Percentiles rank a stretch among this genome's conserved stretches.
Conservation (phyloP, 768 basidiomycete species). For the Multifurca ochricompacta region DNA sequence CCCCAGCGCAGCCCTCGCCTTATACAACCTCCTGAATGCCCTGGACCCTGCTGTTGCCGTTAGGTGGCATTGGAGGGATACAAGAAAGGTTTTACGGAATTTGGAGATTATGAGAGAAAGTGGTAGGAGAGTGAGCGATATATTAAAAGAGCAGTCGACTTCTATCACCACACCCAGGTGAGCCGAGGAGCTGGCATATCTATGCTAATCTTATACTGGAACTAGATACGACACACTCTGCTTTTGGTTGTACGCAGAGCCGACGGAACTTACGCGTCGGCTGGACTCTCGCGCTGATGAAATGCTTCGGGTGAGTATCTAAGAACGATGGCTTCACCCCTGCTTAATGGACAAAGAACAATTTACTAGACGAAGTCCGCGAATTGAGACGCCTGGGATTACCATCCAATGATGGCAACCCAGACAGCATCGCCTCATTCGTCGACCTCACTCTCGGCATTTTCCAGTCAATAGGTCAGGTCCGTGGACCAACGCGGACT, state of each 20-base stretch:
- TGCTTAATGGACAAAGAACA: conserved; percentile 26
- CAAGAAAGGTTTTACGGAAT: conserved; percentile 79
- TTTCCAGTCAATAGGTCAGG: conserved; percentile 85
- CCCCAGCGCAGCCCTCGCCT: conserved; percentile 48
- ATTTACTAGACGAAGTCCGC: conserved; percentile 73
- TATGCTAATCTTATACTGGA: background rate
- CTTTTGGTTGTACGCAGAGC: conserved; percentile 85
- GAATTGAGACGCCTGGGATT: conserved; percentile 34
- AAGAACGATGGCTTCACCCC: background rate
- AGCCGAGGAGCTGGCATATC: background rate
- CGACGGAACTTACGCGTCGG: conserved; percentile 51
- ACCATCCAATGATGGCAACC: background rate
- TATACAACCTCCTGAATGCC: conserved; percentile 55
- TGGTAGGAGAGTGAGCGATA: conserved; percentile 56
- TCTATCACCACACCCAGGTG: conserved; percentile 45
- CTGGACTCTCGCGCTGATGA: conserved; percentile 76
- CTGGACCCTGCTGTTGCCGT: conserved; percentile 70
- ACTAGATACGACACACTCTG: conserved; percentile 75
- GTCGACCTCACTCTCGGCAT: conserved; percentile 77
- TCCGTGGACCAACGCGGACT: background rate
- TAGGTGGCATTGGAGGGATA: conserved; percentile 96
- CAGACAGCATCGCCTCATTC: background rate
- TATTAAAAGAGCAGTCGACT: conserved; percentile 55
- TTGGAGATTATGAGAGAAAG: conserved; percentile 70
- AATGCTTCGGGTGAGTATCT: conserved; percentile 72